These are phyloP conservation scores for Fagopyrum homotropicum DNA, from an alignment of 148 eudicot species.

Conservation along the genomic window DNA sequence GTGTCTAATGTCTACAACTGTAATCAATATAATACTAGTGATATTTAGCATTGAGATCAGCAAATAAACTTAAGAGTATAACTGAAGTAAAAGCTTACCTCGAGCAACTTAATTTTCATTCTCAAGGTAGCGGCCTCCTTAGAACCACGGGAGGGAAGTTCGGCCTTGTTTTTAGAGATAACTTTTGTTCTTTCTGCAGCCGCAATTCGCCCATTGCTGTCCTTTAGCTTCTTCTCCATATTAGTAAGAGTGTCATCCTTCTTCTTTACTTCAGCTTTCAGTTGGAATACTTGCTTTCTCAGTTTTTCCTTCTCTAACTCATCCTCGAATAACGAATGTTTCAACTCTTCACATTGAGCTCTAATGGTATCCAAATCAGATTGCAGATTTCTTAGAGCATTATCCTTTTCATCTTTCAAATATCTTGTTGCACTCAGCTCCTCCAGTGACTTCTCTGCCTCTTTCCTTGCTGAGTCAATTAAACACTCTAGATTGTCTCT, in stretches of 20 bases:
- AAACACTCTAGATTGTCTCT: conserved; percentile 27
- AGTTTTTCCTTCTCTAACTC: conserved; percentile 64
- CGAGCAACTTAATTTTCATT: conserved; percentile 61
- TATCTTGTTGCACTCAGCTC: conserved; percentile 37
- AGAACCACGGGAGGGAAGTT: conserved; percentile 24
- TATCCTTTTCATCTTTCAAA: conserved; percentile 49
- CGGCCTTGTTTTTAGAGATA: conserved; percentile 28
- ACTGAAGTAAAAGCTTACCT: conserved; percentile 38
- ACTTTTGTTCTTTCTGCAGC: conserved; percentile 36
- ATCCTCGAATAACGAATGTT: conserved; percentile 36
- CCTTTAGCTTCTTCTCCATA: conserved; percentile 68
- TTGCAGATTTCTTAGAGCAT: conserved; percentile 31
- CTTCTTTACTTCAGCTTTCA: conserved; percentile 53
- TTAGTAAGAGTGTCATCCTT: conserved; percentile 49
- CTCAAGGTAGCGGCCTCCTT: conserved; percentile 55
- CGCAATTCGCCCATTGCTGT: conserved; percentile 22
- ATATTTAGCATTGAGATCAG: background rate
- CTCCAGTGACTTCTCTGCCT: conserved; percentile 37
- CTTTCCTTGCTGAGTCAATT: conserved; percentile 26
- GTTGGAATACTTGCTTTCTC: conserved; percentile 47
- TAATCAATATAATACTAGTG: background rate
- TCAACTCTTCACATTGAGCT: conserved; percentile 38
- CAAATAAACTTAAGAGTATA: background rate
- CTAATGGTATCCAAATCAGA: conserved; percentile 41
- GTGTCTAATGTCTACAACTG: no score